Conservation (phyloP, 441 rosid genomes). For the Isatis lusitanica region DNA sequence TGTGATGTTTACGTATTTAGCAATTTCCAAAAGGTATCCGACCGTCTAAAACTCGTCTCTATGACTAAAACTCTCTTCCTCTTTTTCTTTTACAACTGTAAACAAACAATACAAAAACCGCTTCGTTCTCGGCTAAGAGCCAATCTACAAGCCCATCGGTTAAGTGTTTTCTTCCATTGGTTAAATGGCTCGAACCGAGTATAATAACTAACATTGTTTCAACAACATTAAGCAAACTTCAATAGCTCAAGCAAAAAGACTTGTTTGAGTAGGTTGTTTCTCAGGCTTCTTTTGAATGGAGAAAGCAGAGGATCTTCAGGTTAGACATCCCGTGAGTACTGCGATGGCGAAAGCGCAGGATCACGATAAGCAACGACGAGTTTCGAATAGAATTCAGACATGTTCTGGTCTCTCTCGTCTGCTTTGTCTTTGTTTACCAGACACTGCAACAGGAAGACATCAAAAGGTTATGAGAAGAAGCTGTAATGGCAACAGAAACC, state of each 20-base stretch:
- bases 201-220: background rate
- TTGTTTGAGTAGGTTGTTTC: background rate
- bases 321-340: constrained; percentile 43
- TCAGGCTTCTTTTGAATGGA: constrained; percentile 28
- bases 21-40: background rate
- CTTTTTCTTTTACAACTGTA: background rate
- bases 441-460: constrained; percentile 50
- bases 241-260: background rate
- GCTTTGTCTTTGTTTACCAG: constrained; percentile 70
- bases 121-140: constrained; percentile 8
- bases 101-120: background rate
- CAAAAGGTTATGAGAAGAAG: background rate
- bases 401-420: constrained; percentile 56
- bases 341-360: constrained; percentile 60
- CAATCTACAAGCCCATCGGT: constrained; percentile 23
- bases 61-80: background rate
- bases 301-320: constrained; percentile 51
- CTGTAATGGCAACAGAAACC: constrained; percentile 1
- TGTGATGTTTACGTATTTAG: background rate
- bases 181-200: background rate
- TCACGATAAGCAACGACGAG: constrained; percentile 66
- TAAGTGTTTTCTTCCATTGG: background rate
- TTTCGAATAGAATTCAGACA: constrained; percentile 59
- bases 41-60: background rate
- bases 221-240: constrained; percentile 12